Evolutionary conservation across 2,329 filamentous ascomycete genomes (phyloP), one percentile per base, ranked within the genome.

Genomic region (Colletotrichum karsti): DNA sequence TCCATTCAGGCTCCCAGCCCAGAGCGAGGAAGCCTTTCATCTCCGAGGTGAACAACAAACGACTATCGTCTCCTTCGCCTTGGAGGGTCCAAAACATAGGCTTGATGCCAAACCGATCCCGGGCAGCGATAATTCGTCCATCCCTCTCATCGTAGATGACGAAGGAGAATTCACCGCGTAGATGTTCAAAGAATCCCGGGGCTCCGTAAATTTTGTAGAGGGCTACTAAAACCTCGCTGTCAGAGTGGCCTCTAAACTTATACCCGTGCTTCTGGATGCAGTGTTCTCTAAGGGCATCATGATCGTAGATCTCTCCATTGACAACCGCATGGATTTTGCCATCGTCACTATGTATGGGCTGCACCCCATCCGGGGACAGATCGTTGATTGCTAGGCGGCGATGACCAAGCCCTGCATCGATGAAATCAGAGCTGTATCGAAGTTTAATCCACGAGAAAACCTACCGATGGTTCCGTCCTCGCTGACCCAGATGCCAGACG

Each of bases 281-380:
- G 8, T 79, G 72, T 4, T 70, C 70, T n/a, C 84, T 80, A 8
- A 86, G 78, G 12, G 75, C 71, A 55, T 87, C 84, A 61, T 83
- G 79, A 69, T 86, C 84, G 72, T 90, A 90, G 12, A 90, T 79
- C 73, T 89, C 87, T 26, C 88, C 87, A 63, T 88, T 89, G 33
- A 89, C 84, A 15, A 89, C 82, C 1, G 85, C 86, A 72, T 89
- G 86, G 7, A 89, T 60, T 12, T 61, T 26, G 7, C 18, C 41
- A 9, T 80, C 74, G 7, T 72, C 64, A 65, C 78, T 76, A 55
- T 82, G 79, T 55, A 85, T 74, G 1, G 86, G 86, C 67, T 88
- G 86, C 4, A 74, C 73, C 3, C 83, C 86, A 20, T 75, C 74
- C 0, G 80, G 74, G 7, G 79, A 81, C 0, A 87, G 78, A 70